Evolutionary conservation across 2,329 filamentous ascomycete species (phyloP).

Genomic region (Zarea fungicola): DNA sequence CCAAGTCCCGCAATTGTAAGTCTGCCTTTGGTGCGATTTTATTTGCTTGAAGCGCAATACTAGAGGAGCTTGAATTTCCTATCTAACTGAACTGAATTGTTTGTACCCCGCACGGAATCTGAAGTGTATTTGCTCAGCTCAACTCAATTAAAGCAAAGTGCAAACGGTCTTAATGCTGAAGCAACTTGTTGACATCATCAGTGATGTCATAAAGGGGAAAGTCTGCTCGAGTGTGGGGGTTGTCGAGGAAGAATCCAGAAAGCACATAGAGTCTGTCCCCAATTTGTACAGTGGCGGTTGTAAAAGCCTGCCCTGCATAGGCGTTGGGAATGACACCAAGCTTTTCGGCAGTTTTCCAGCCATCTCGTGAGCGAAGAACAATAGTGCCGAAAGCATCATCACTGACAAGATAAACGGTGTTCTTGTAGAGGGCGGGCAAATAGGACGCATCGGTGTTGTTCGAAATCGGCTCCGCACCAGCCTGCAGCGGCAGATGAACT

Average conservation of each 20-base stretch:
- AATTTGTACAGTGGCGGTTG: constrained; percentile 17
- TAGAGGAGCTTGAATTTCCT: too few relatives aligned
- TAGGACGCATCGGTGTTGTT: constrained; percentile 25
- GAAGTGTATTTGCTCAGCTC: too few relatives aligned
- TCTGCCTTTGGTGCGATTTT: too few relatives aligned
- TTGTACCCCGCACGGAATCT: too few relatives aligned
- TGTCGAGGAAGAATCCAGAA: neutral
- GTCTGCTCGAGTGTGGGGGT: neutral
- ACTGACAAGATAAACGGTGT: constrained; percentile 29
- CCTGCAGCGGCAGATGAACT: neutral
- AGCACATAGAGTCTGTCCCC: neutral
- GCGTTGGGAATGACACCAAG: constrained; percentile 27
- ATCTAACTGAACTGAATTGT: too few relatives aligned
- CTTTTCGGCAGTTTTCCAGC: constrained; percentile 31
- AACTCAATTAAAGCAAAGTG: too few relatives aligned
- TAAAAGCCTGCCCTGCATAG: constrained; percentile 14
- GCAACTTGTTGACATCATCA: neutral
- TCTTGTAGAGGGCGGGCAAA: constrained; percentile 27
- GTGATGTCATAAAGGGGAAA: constrained; percentile 4
- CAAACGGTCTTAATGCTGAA: too few relatives aligned
- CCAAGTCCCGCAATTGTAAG: too few relatives aligned
- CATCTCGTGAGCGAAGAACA: constrained; percentile 31
- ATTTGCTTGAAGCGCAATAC: too few relatives aligned
- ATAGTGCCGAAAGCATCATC: constrained; percentile 27
- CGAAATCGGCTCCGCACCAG: neutral